Conservation (phyloP, 495 filamentous ascomycete species). For the Extremus antarcticus region DNA sequence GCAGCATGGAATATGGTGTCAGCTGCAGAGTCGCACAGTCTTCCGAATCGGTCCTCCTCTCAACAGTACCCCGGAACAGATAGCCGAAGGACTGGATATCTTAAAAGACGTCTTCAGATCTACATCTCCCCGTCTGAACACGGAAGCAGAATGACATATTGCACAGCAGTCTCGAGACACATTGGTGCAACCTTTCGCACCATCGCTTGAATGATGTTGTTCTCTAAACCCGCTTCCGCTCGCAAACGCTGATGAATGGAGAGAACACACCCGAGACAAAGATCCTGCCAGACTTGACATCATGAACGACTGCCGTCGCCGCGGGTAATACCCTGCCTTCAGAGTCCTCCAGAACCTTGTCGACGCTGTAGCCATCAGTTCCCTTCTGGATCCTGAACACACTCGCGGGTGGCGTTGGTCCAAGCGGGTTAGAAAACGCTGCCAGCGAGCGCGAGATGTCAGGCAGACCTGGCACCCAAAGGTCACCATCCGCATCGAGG, state of each 20-base stretch:
- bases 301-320: constrained; percentile 1
- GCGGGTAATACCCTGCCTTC: background rate
- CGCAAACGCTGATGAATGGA: constrained; percentile 1
- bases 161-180: too few species aligned
- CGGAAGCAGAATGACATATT: too few species aligned
- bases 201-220: too few species aligned
- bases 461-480: constrained; percentile 1
- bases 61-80: too few species aligned
- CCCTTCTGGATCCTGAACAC: constrained; percentile 3
- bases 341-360: background rate
- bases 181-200: too few species aligned
- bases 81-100: too few species aligned
- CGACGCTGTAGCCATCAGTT: background rate
- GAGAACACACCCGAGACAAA: background rate
- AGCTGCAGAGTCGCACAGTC: too few species aligned
- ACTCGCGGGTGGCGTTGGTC: background rate
- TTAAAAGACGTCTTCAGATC: too few species aligned
- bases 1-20: too few species aligned
- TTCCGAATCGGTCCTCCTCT: too few species aligned
- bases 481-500: background rate
- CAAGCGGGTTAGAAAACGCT: background rate
- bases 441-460: background rate
- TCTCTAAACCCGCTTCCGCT: too few species aligned
- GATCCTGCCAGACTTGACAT: background rate
- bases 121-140: too few species aligned